Percentiles rank a stretch among this genome's conserved stretches.
phyloP scores from a whole-genome alignment of 2,329 filamentous ascomycete genomes.

The Neofusicoccum ribis region DNA sequence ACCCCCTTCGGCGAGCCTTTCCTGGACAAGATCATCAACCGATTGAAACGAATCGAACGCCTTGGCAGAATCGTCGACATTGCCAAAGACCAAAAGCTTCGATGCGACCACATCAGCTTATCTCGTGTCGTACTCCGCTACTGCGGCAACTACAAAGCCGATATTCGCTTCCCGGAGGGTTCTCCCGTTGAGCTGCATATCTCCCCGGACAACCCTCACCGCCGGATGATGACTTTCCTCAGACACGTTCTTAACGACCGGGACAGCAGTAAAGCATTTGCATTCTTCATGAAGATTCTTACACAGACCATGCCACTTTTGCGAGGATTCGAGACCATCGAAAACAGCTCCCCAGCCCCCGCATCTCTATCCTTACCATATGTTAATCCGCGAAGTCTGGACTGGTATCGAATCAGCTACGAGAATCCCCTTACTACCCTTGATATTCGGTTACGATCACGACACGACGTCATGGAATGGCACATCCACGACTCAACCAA shows the following conservation, averaged over 20 bases:
- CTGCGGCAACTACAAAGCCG: constrained; percentile 54
- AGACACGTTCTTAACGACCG: constrained; percentile 59
- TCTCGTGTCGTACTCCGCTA: constrained; percentile 70
- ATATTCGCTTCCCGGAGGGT: constrained; percentile 57
- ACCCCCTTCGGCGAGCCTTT: constrained; percentile 61
- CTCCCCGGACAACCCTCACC: constrained; percentile 65
- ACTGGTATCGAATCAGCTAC: constrained; percentile 46
- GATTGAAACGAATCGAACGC: constrained; percentile 67
- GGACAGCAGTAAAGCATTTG: constrained; percentile 45
- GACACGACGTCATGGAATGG: constrained; percentile 38
- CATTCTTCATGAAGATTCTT: constrained; percentile 59
- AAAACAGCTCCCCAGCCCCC: not conserved
- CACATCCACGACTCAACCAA: constrained; percentile 35
- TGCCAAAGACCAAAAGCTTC: constrained; percentile 60
- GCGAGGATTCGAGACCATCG: constrained; percentile 13
- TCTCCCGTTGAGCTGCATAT: constrained; percentile 53
- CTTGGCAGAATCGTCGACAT: constrained; percentile 70
- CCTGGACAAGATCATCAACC: constrained; percentile 58
- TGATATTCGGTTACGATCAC: constrained; percentile 35
- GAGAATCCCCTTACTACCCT: constrained; percentile 42
- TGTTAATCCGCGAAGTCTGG: constrained; percentile 49
- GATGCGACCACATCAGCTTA: constrained; percentile 61
- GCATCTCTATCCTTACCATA: constrained; percentile 6
- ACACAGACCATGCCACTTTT: constrained; percentile 64
- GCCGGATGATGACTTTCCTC: constrained; percentile 62